phyloP scores from a whole-genome alignment of 148 eudicot species.

The Pharnaceum exiguum region DNA sequence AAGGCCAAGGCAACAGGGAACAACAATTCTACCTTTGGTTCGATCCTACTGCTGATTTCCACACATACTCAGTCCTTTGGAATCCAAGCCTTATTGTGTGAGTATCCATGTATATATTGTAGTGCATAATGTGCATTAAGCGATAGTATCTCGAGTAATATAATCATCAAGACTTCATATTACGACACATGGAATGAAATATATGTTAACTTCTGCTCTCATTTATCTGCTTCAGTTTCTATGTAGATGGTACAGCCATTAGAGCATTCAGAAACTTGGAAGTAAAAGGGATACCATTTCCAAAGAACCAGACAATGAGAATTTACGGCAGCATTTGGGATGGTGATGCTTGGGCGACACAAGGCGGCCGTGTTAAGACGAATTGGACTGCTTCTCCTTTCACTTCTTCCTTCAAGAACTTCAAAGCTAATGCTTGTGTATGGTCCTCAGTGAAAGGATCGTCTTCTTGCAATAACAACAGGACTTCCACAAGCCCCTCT shows the following conservation, averaged over 20 bases:
- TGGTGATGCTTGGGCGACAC: conserved; percentile 31
- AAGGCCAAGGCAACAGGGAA: conserved; percentile 28
- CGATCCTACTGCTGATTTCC: conserved; percentile 23
- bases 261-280: conserved; percentile 27
- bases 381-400: conserved; percentile 27
- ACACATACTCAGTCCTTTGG: conserved; percentile 26
- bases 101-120: neutral
- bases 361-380: conserved; percentile 27
- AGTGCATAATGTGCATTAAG: too few relatives aligned
- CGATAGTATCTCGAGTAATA: too few relatives aligned
- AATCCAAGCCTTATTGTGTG: conserved; percentile 22
- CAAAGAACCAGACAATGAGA: conserved; percentile 27
- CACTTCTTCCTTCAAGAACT: conserved; percentile 15
- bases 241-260: conserved; percentile 22
- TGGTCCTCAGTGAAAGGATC: conserved; percentile 14
- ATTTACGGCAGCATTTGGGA: conserved; percentile 29
- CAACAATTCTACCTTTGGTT: conserved; percentile 31
- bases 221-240: conserved; percentile 3
- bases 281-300: conserved; percentile 17
- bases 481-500: neutral
- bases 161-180: too few relatives aligned
- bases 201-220: neutral
- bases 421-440: conserved; percentile 16
- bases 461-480: conserved; percentile 13
- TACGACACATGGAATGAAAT: too few relatives aligned